Percentiles rank a stretch among this genome's conserved stretches.
Evolutionary conservation across 768 basidiomycete genomes (phyloP).

Genomic region (Mycena polygramma): DNA sequence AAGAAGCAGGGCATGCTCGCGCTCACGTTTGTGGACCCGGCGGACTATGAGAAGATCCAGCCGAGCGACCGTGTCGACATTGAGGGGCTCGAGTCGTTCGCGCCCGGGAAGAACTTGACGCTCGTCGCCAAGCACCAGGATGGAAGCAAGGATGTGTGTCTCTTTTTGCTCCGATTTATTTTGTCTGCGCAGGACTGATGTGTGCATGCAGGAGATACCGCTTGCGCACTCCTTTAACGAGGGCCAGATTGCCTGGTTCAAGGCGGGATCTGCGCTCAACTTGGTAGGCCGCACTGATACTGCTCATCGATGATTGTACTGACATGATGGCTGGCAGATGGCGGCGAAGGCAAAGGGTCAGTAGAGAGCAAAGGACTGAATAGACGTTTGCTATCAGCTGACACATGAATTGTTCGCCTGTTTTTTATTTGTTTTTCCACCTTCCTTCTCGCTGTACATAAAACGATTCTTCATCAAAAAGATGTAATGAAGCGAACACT

Average conservation of each 20-base stretch:
- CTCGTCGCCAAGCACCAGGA: conserved; percentile 86
- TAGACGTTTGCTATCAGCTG: conserved; percentile 30
- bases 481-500: conserved; percentile 20
- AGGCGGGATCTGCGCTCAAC: conserved; percentile 95
- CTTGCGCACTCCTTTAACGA: conserved; percentile 97
- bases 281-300: conserved; percentile 61
- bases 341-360: conserved; percentile 70
- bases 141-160: conserved; percentile 74
- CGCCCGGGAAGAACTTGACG: conserved; percentile 92
- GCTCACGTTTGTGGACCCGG: conserved; percentile 90
- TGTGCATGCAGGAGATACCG: conserved; percentile 65
- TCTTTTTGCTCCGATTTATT: conserved; percentile 14
- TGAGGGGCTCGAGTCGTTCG: conserved; percentile 88
- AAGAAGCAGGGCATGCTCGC: conserved; percentile 99
- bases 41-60: conserved; percentile 93
- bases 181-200: conserved; percentile 29
- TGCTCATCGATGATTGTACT: conserved; percentile 18
- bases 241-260: conserved; percentile 99
- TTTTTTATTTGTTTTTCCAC: conserved; percentile 27
- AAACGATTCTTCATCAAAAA: conserved; percentile 13
- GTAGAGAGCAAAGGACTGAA: conserved; percentile 28
- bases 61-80: conserved; percentile 93
- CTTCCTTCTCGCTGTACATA: conserved; percentile 22
- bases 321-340: conserved; percentile 59
- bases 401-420: conserved; percentile 19